Evolutionary conservation across 208 protist genomes (phyloP), one percentile per base, ranked within the genome.

Genomic region (Leishmania major): DNA sequence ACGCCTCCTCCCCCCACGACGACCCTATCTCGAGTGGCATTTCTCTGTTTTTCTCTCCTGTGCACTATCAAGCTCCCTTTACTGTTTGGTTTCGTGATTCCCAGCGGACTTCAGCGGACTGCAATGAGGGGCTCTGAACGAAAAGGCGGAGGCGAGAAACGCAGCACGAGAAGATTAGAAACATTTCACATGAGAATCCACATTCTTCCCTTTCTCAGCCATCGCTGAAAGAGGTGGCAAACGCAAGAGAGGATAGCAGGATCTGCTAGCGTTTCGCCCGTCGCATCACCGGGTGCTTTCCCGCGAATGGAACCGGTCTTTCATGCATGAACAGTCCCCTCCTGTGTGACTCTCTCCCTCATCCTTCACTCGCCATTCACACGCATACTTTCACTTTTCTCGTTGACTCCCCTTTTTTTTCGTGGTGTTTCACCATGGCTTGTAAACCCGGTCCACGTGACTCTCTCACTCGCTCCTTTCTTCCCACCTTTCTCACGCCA

Each of bases 21-120:
- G 66, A 47, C 22, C 66, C 40, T 71, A 17, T 70, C n/a, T 5
- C 19, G 10, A 47, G 19, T 71, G 31, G 1, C 22, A 8, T 47
- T 80, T 77, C 57, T 78, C 71, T 85, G 35, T 80, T 82, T 77
- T 78, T 67, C 22, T 51, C 13, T 62, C 47, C 6, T 86, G 43
- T 85, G 45, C 37, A 7, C 25, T 51, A 73, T 69, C 57, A 53
- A 37, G 10, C 47, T 40, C 76, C 55, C 51, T 80, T 77, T 55
- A 51, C 31, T 78, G 43, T 53, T 64, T 84, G 57, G 73, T 15
- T 86, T 31, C 40, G 57, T 75, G 25, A 43, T 51, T 81, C 67
- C 28, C 66, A 77, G 57, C 62, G 28, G n/a, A 28, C 8, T 64
- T 67, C 62, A 49, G n/a, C 69, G 70, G 40, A 28, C 10, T n/a